Evolutionary conservation across 2,329 filamentous ascomycete species (phyloP).

Genomic region (Sarocladium strictum): DNA sequence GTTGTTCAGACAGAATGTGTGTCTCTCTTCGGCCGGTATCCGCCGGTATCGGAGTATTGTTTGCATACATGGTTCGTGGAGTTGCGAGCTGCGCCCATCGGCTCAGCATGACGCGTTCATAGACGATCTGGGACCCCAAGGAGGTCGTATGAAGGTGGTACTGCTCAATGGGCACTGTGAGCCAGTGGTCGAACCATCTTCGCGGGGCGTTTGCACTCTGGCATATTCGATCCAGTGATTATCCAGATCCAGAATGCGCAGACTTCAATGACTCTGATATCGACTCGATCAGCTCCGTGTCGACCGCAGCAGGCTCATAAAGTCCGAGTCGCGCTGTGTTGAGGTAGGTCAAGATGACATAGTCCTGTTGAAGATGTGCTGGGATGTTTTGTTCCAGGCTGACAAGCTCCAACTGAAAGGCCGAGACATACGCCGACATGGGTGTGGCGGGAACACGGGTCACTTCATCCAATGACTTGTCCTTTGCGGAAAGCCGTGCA

Average conservation of each 20-base stretch:
- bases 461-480: constrained; percentile 27
- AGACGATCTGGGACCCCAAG: constrained; percentile 39
- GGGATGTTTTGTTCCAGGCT: constrained; percentile 32
- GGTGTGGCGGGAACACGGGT: constrained; percentile 33
- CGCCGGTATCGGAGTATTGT: constrained; percentile 19
- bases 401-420: constrained; percentile 40
- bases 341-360: constrained; percentile 34
- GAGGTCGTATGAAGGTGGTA: constrained; percentile 42
- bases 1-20: background rate
- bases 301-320: constrained; percentile 41
- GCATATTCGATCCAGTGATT: constrained; percentile 44
- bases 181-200: constrained; percentile 44
- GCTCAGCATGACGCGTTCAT: constrained; percentile 43
- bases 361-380: constrained; percentile 26
- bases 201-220: constrained; percentile 40
- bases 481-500: constrained; percentile 30
- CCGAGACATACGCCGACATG: constrained; percentile 36
- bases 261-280: constrained; percentile 37
- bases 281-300: constrained; percentile 32
- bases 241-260: constrained; percentile 29
- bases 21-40: constrained; percentile 10
- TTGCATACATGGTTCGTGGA: constrained; percentile 24
- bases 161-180: constrained; percentile 33
- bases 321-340: constrained; percentile 36
- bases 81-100: constrained; percentile 44